Evolutionary conservation across 768 basidiomycete genomes (phyloP).

Genomic region (Pisolithus sp.): DNA sequence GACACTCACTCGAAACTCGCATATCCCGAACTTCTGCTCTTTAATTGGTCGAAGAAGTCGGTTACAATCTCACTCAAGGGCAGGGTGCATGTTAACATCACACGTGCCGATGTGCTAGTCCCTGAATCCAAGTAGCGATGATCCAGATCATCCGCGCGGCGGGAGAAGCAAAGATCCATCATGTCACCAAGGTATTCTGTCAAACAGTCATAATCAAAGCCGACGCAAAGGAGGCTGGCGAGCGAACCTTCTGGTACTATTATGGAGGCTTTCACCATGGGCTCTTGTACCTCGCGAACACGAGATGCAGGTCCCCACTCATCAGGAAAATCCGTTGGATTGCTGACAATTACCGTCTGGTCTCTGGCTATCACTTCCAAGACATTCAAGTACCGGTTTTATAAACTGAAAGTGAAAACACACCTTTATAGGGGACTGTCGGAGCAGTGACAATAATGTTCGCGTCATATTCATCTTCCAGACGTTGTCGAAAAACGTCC

Average conservation of each 20-base stretch:
- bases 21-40: slow-evolving; percentile 86
- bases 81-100: slow-evolving; percentile 77
- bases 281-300: slow-evolving; percentile 81
- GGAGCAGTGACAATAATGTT: slow-evolving; percentile 95
- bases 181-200: slow-evolving; percentile 90
- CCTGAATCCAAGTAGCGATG: slow-evolving; percentile 76
- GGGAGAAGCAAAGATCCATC: slow-evolving; percentile 89
- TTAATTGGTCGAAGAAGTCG: slow-evolving; percentile 92
- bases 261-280: slow-evolving; percentile 88
- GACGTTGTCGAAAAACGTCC: slow-evolving; percentile 91
- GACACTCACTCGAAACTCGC: slow-evolving; percentile 80
- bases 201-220: neutral
- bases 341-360: slow-evolving; percentile 64
- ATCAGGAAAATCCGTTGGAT: slow-evolving; percentile 95
- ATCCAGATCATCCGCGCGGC: slow-evolving; percentile 78
- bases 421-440: slow-evolving; percentile 89
- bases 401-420: neutral
- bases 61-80: slow-evolving; percentile 92
- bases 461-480: slow-evolving; percentile 95
- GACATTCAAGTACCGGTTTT: slow-evolving; percentile 1
- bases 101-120: slow-evolving; percentile 40
- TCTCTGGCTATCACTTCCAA: slow-evolving; percentile 66
- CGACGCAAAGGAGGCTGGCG: neutral
- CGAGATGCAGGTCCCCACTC: slow-evolving; percentile 49
- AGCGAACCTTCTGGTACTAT: slow-evolving; percentile 83